Evolutionary conservation across 129 eudicot genomes (phyloP), one percentile per base, ranked within the genome.

Genomic region (Lonicera japonica): DNA sequence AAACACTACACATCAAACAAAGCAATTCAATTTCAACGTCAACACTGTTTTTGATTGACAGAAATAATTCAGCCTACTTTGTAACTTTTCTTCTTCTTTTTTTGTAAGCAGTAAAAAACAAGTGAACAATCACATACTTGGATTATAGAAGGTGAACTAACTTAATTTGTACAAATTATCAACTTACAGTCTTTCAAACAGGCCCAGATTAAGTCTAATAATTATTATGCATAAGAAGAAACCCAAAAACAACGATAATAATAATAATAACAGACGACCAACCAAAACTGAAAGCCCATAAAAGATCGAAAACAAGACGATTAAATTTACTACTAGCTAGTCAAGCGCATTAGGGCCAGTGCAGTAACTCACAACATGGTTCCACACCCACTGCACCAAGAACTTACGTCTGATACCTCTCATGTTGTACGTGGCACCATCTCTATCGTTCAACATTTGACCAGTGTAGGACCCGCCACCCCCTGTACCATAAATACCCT

Each of bases 401-500:
- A 66, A 89, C 78, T 69, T 77, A 80, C 96, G 78, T 68, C 95
- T 63, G 76, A 89, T 69, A 56, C 97, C 97, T 55, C 61, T 75
- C 95, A 89, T 80, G 55, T 89, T 89, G 70, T 85, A 89, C 80
- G 91, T 89, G 76, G 95, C 97, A 36, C 97, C 97, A 76, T 86
- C 97, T 41, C 5, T 48, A 54, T 78, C 95, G 78, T 80, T 86
- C 78, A 86, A 54, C 95, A 86, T 85, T 75, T 89, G 97, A 41
- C 97, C 97, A 0, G 97, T 82, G 69, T 89, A 89, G 21, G 97
- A 89, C 71, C 97, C 97, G n/a, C 97, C 97, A 0, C 97, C 95
- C 0, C 95, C 95, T 0, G 95, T 89, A 15, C 97, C 97, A 46
- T 86, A 89, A 36, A 89, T 89, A 10, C 97, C 97, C 78, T 86